Percentiles rank a stretch among this genome's conserved stretches.
Conservation (phyloP, 176 grass and related monocot genomes). For the Oryza brachyantha region DNA sequence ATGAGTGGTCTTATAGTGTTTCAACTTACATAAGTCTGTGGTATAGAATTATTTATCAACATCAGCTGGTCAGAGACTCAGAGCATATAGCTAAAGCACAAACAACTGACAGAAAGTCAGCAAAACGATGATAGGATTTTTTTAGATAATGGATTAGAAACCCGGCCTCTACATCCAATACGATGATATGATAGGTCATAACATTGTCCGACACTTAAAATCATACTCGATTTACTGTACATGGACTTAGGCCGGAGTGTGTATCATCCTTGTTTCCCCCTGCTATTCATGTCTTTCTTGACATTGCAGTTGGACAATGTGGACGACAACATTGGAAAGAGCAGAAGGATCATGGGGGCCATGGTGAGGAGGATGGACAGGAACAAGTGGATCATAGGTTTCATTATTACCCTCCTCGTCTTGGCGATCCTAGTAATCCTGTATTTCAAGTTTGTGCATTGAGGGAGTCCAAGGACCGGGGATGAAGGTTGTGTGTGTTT, state of each 20-base stretch:
- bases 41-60: slow-evolving; percentile 11
- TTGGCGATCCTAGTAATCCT: slow-evolving; percentile 62
- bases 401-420: slow-evolving; percentile 52
- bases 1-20: background rate
- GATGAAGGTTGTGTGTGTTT: background rate
- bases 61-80: background rate
- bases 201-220: background rate
- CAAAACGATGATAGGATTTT: background rate
- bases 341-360: slow-evolving; percentile 59
- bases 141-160: no score
- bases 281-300: slow-evolving; percentile 9
- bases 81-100: background rate
- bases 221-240: background rate
- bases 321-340: slow-evolving; percentile 66
- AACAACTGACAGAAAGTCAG: background rate
- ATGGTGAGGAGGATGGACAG: slow-evolving; percentile 86
- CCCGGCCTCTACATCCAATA: no score
- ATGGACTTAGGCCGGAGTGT: background rate
- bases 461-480: slow-evolving; percentile 1
- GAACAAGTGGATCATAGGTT: slow-evolving; percentile 78
- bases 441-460: slow-evolving; percentile 84
- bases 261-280: background rate
- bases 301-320: slow-evolving; percentile 49
- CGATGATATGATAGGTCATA: background rate
- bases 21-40: background rate